A percentile compares a stretch with the other conserved stretches of the same genome.
phyloP scores from a whole-genome alignment of 805 yeast genomes.

The Monosporozyma yasuniensis region DNA sequence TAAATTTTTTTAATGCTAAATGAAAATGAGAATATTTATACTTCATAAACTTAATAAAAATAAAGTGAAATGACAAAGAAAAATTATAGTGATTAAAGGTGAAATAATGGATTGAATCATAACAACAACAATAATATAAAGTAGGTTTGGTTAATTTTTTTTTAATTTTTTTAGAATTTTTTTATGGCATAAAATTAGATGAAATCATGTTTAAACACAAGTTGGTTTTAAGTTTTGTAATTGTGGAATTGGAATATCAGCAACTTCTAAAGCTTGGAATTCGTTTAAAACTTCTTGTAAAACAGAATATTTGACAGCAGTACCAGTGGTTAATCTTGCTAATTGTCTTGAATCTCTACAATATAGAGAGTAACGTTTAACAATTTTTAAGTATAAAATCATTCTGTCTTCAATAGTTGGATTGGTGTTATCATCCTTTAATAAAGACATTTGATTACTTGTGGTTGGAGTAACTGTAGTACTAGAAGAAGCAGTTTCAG shows the following conservation, averaged over 20 bases:
- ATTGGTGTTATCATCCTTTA: conserved; percentile 3
- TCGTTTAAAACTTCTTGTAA: conserved; percentile 33
- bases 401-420: conserved; percentile 34
- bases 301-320: conserved; percentile 36
- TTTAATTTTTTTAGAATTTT: background rate
- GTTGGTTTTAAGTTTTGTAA: conserved; percentile 29
- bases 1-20: conserved; percentile 2
- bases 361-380: conserved; percentile 41
- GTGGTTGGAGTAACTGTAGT: conserved; percentile 8
- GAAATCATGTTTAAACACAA: conserved; percentile 8
- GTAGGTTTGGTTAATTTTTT: background rate
- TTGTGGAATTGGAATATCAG: conserved; percentile 36
- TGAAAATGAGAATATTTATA: background rate
- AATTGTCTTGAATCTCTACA: conserved; percentile 41
- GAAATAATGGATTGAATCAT: background rate
- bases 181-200: background rate
- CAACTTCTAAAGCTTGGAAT: conserved; percentile 32
- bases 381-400: conserved; percentile 45
- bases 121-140: background rate
- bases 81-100: background rate
- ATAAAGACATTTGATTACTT: conserved; percentile 1
- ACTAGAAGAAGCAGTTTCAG: conserved; percentile 10
- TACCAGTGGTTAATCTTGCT: conserved; percentile 38
- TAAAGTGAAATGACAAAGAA: background rate
- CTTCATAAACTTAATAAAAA: background rate